phyloP scores from a whole-genome alignment of 305 asterid genomes.

The Plantago rigida region DNA sequence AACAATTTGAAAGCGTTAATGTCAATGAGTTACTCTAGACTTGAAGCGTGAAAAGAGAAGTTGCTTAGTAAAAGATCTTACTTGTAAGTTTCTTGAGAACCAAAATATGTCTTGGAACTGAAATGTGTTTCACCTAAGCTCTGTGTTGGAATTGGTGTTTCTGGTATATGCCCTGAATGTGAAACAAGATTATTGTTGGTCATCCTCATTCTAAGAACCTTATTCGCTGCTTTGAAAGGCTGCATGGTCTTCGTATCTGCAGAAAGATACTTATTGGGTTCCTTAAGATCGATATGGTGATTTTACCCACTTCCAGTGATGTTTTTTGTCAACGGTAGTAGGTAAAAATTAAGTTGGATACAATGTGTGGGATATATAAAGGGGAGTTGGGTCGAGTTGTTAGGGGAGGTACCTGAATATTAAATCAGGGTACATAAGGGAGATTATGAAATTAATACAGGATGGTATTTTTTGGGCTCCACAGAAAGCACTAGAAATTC shows the following conservation, averaged over 20 bases:
- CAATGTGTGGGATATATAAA: constrained; percentile 4
- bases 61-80: constrained; percentile 22
- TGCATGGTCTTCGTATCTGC: constrained; percentile 14
- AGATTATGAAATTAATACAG: not conserved
- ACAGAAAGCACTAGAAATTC: constrained; percentile 14
- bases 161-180: constrained; percentile 10
- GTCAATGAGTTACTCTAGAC: not conserved
- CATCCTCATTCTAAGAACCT: constrained; percentile 24
- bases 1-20: no score
- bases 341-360: not conserved
- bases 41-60: not conserved
- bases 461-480: constrained; percentile 26
- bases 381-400: constrained; percentile 9
- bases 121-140: constrained; percentile 18
- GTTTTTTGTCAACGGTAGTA: not conserved
- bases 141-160: constrained; percentile 3
- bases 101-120: constrained; percentile 20
- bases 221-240: constrained; percentile 28
- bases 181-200: constrained; percentile 2
- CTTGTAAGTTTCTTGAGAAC: constrained; percentile 33
- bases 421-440: not conserved
- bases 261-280: constrained; percentile 2
- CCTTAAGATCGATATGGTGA: not conserved
- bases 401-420: constrained; percentile 27
- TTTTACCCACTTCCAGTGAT: no score